Percentiles rank a stretch among this genome's conserved stretches.
Conservation (phyloP, 768 basidiomycete genomes). For the Flagelloscypha sp. region DNA sequence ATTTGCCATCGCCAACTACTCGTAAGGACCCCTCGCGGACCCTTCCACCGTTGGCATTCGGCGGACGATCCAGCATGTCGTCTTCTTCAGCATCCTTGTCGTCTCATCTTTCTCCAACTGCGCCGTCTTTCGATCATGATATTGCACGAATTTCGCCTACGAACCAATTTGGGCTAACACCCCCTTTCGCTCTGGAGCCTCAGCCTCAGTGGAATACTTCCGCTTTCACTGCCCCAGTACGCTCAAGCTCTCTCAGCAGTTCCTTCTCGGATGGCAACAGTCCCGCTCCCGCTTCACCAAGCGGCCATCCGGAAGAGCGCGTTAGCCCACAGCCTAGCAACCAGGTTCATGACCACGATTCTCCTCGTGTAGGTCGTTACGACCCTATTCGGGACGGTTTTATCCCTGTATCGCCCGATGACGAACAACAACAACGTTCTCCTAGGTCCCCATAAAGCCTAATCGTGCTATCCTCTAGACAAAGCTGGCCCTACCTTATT, state of each 20-base stretch:
- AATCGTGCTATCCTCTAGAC: too few species aligned
- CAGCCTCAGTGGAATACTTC: slow-evolving; percentile 55
- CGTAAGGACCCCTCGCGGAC: slow-evolving; percentile 24
- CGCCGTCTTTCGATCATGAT: slow-evolving; percentile 24
- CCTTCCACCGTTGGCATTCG: slow-evolving; percentile 23
- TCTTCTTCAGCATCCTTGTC: slow-evolving; percentile 9
- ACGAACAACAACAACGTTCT: too few species aligned
- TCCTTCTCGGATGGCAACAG: slow-evolving; percentile 10
- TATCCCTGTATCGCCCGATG: too few species aligned
- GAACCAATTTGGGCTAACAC: slow-evolving; percentile 26
- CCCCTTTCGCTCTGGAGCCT: slow-evolving; percentile 63
- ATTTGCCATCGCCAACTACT: slow-evolving; percentile 6
- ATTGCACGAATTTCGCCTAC: slow-evolving; percentile 22
- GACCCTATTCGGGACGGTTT: slow-evolving; percentile 52
- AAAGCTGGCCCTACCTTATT: too few species aligned
- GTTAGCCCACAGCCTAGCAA: background rate
- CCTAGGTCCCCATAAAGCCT: too few species aligned
- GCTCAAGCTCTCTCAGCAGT: slow-evolving; percentile 24
- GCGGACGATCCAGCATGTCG: slow-evolving; percentile 5
- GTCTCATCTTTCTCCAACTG: slow-evolving; percentile 21
- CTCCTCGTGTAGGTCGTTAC: slow-evolving; percentile 36
- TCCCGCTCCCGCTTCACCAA: background rate
- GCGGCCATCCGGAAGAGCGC: background rate
- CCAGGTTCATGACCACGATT: slow-evolving; percentile 9
- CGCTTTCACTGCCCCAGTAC: slow-evolving; percentile 28